These are phyloP conservation scores for Ramaria sp. DNA, from an alignment of 768 basidiomycete species.

Conservation along the genomic window DNA sequence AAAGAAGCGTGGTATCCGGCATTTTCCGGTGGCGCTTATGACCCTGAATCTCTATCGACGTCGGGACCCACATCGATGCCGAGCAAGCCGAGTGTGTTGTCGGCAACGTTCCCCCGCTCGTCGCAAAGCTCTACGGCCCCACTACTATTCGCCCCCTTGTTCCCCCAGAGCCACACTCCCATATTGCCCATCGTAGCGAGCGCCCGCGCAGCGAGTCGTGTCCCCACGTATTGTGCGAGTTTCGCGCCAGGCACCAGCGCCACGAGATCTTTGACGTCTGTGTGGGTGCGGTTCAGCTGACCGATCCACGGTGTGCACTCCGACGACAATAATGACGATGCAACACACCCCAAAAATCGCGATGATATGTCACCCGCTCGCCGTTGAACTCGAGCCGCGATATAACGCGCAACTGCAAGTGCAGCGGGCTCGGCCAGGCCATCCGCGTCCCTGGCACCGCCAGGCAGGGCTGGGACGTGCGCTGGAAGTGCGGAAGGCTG, in stretches of 20 bases:
- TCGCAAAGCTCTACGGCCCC: not conserved
- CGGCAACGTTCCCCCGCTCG: not conserved
- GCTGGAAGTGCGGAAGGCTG: constrained; percentile 29
- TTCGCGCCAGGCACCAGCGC: constrained; percentile 61
- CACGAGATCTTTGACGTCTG: constrained; percentile 63
- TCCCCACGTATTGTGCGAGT: constrained; percentile 56
- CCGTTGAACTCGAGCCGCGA: constrained; percentile 74
- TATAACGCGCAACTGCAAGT: constrained; percentile 59
- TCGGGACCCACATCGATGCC: constrained; percentile 5
- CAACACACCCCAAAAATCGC: constrained; percentile 49
- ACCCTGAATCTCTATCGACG: too few species aligned
- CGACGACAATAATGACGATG: not conserved
- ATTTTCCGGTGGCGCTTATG: too few species aligned
- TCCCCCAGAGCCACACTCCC: not conserved
- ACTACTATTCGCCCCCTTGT: too few species aligned
- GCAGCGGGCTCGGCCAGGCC: constrained; percentile 57
- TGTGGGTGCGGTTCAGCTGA: not conserved
- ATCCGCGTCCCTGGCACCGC: constrained; percentile 35
- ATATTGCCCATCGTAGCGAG: constrained; percentile 20
- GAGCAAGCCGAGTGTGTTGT: constrained; percentile 5
- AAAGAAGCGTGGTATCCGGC: not conserved
- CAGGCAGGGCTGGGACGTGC: constrained; percentile 23
- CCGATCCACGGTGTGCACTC: not conserved
- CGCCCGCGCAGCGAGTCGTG: constrained; percentile 47
- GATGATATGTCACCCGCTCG: constrained; percentile 64